Evolutionary conservation across 2,329 filamentous ascomycete species (phyloP).

Genomic region (Tricladium varicosporioides): DNA sequence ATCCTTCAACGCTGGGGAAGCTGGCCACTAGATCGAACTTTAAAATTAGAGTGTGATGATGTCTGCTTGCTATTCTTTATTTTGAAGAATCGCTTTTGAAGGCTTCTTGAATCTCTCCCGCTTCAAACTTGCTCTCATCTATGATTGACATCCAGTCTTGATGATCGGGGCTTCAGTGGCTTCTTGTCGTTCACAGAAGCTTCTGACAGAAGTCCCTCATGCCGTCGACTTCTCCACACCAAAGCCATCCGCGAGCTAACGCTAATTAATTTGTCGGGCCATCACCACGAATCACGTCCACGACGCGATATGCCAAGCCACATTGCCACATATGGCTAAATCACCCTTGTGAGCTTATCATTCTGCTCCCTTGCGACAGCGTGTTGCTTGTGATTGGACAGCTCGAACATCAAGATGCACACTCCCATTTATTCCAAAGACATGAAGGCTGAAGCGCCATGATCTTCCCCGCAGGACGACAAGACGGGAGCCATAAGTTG

Average conservation of each 20-base stretch:
- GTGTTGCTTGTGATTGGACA: neutral
- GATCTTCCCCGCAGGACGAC: neutral
- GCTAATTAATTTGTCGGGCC: neutral
- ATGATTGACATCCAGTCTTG: no score
- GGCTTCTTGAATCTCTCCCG: no score
- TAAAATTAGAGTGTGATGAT: neutral
- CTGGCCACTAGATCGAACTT: neutral
- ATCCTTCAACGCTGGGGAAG: neutral
- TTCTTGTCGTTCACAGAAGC: no score
- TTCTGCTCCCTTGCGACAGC: neutral
- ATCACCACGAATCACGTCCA: neutral
- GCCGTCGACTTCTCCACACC: neutral
- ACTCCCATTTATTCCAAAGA: neutral
- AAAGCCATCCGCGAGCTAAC: neutral
- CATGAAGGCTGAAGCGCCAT: neutral
- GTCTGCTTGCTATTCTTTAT: no score
- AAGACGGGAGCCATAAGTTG: neutral
- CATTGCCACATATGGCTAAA: neutral
- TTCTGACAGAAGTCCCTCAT: no score
- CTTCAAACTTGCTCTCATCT: no score
- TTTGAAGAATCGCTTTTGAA: no score
- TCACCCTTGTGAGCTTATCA: conserved; percentile 2
- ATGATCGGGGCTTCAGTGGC: no score
- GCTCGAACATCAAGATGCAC: neutral
- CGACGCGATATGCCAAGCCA: neutral